These are phyloP conservation scores for Carex cristatella DNA, from an alignment of 176 grass and related monocot genomes.

Conservation along the genomic window DNA sequence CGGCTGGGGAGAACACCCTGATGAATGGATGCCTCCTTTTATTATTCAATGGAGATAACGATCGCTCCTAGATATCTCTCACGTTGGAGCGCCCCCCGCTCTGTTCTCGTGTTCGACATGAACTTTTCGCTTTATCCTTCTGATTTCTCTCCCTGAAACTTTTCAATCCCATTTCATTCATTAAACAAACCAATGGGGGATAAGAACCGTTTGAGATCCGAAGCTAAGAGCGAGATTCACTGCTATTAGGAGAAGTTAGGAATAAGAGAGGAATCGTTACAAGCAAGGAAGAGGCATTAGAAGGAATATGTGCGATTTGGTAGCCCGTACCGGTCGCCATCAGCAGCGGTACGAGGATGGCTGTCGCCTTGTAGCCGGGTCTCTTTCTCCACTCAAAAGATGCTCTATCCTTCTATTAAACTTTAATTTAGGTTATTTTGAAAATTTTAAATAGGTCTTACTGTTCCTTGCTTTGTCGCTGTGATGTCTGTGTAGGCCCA, in stretches of 20 bases:
- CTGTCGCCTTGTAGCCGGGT: slow-evolving; percentile 79
- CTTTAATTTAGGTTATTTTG: neutral
- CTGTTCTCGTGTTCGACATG: neutral
- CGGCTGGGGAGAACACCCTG: neutral
- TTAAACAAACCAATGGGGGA: neutral
- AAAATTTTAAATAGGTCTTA: neutral
- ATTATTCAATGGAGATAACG: neutral
- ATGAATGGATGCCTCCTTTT: neutral
- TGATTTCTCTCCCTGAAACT: neutral
- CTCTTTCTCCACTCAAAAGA: neutral
- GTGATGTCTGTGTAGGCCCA: neutral
- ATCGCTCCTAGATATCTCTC: neutral
- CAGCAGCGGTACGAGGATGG: slow-evolving; percentile 94
- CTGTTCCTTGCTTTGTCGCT: neutral
- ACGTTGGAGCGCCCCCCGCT: neutral
- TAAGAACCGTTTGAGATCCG: neutral
- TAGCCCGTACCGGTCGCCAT: slow-evolving; percentile 95
- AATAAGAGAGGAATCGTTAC: neutral
- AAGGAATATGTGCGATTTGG: slow-evolving; percentile 75
- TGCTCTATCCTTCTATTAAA: neutral
- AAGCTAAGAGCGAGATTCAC: neutral
- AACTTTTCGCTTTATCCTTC: neutral
- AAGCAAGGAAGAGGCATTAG: neutral
- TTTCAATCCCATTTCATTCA: neutral
- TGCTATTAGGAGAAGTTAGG: neutral